phyloP scores from a whole-genome alignment of 257 asterid species.

The Phtheirospermum japonicum region DNA sequence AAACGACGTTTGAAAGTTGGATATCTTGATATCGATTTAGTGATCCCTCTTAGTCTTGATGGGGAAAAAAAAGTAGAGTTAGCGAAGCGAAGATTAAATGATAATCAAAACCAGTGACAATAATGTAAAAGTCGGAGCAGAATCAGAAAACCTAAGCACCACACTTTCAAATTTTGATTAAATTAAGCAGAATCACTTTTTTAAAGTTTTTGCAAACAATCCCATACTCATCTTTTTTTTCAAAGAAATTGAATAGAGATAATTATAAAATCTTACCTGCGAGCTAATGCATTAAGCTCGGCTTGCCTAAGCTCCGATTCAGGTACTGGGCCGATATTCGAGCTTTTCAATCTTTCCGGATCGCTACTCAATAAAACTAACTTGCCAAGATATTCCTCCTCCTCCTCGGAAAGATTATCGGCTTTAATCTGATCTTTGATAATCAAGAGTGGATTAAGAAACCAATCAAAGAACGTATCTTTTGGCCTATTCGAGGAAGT shows the following conservation, averaged over 20 bases:
- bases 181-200: not conserved
- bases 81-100: too few species aligned
- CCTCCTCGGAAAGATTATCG: slow-evolving; percentile 64
- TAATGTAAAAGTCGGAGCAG: too few species aligned
- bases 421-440: slow-evolving; percentile 90
- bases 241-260: slow-evolving; percentile 5
- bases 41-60: slow-evolving; percentile 78
- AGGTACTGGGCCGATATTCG: slow-evolving; percentile 47
- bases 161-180: too few species aligned
- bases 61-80: not conserved
- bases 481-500: slow-evolving; percentile 78
- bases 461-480: slow-evolving; percentile 82
- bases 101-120: too few species aligned
- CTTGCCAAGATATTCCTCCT: slow-evolving; percentile 73
- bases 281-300: slow-evolving; percentile 78
- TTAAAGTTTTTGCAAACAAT: not conserved
- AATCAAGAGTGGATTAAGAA: slow-evolving; percentile 78
- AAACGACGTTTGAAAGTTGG: slow-evolving; percentile 89
- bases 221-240: not conserved
- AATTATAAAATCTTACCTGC: slow-evolving; percentile 50
- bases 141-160: too few species aligned
- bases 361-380: slow-evolving; percentile 61
- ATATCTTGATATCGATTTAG: slow-evolving; percentile 77
- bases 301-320: slow-evolving; percentile 72
- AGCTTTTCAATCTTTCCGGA: slow-evolving; percentile 55